Conservation (phyloP, 345 rosid species). For the Gossypium mustelinum region DNA sequence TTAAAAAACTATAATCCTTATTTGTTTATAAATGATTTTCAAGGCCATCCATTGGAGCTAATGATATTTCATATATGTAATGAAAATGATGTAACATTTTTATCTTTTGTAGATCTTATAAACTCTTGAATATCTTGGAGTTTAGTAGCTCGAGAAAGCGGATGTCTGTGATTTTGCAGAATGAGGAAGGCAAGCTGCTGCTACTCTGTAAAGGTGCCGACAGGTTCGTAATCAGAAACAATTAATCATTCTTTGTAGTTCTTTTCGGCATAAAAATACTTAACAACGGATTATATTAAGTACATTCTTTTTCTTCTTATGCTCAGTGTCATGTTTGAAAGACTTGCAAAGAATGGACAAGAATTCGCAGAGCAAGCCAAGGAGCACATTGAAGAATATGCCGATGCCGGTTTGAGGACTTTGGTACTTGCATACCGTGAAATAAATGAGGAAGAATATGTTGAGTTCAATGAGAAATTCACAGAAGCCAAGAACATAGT, state of each 20-base stretch:
- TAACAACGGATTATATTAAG: background rate
- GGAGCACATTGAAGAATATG: slow-evolving; percentile 69
- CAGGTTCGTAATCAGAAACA: slow-evolving; percentile 51
- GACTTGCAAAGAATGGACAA: slow-evolving; percentile 60
- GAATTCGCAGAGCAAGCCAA: slow-evolving; percentile 60
- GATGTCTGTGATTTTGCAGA: slow-evolving; percentile 84
- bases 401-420: slow-evolving; percentile 93
- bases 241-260: background rate
- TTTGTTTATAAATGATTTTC: background rate
- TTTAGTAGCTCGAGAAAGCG: slow-evolving; percentile 75
- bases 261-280: background rate
- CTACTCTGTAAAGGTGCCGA: slow-evolving; percentile 95
- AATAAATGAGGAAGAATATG: slow-evolving; percentile 65
- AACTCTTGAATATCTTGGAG: slow-evolving; percentile 66
- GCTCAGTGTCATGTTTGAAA: slow-evolving; percentile 82
- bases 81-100: background rate
- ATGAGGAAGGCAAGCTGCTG: slow-evolving; percentile 67
- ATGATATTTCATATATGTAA: background rate
- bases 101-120: slow-evolving; percentile 55
- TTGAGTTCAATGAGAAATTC: slow-evolving; percentile 56
- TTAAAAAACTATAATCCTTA: slow-evolving; percentile 21
- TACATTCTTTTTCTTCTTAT: background rate
- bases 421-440: slow-evolving; percentile 91
- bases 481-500: slow-evolving; percentile 63
- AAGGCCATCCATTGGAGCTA: background rate